Evolutionary conservation across 805 yeast species (phyloP).

Genomic region (Myxozyma geophila): DNA sequence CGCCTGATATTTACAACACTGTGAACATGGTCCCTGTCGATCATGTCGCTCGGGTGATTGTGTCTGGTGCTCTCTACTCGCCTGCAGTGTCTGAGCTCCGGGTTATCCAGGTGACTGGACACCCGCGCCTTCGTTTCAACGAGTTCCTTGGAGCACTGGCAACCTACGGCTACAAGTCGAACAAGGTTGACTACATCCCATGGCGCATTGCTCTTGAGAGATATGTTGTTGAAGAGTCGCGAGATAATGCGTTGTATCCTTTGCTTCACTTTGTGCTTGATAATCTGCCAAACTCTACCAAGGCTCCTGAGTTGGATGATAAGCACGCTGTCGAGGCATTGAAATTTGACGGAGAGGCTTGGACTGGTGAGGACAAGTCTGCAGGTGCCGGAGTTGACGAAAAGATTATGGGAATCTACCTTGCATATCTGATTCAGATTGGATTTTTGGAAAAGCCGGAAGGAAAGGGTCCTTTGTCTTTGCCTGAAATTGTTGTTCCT

Average conservation of each 20-base stretch:
- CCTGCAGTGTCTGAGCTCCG: conserved; percentile 55
- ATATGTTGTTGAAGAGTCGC: conserved; percentile 71
- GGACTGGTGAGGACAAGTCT: conserved; percentile 70
- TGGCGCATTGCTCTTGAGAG: conserved; percentile 82
- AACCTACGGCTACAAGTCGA: conserved; percentile 72
- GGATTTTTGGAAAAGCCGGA: conserved; percentile 78
- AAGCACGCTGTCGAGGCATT: conserved; percentile 75
- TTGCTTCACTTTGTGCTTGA: conserved; percentile 92
- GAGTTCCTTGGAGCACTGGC: conserved; percentile 70
- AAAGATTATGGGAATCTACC: conserved; percentile 70
- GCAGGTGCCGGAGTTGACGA: conserved; percentile 76
- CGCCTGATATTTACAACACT: conserved; percentile 83
- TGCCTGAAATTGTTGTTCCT: conserved; percentile 64
- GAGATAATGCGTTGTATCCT: conserved; percentile 82
- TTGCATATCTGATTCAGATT: conserved; percentile 75
- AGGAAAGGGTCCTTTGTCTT: conserved; percentile 44
- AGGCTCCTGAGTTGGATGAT: conserved; percentile 95
- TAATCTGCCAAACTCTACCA: conserved; percentile 84
- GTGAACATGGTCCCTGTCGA: conserved; percentile 98
- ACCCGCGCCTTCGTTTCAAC: conserved; percentile 84
- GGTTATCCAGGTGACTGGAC: conserved; percentile 97
- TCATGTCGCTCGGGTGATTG: conserved; percentile 91
- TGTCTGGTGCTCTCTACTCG: conserved; percentile 80
- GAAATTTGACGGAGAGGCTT: conserved; percentile 55
- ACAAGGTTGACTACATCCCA: conserved; percentile 64